A percentile compares a stretch with the other conserved stretches of the same genome.
These are phyloP conservation scores for Euphorbia lathyris DNA, from an alignment of 345 rosid genomes.

Conservation along the genomic window DNA sequence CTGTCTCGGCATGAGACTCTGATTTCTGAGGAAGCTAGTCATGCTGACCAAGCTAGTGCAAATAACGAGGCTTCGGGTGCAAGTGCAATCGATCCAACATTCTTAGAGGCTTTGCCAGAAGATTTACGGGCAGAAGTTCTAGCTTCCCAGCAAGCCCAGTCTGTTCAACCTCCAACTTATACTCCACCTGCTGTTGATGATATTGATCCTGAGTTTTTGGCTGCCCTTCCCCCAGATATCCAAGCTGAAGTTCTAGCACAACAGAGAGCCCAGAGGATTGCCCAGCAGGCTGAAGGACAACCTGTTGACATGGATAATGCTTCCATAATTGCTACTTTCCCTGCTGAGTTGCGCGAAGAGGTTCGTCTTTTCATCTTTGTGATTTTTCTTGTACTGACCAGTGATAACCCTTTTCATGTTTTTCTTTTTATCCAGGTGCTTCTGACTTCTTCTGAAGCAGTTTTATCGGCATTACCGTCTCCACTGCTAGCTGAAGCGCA, in stretches of 20 bases:
- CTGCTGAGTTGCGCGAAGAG: constrained; percentile 97
- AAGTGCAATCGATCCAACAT: constrained; percentile 91
- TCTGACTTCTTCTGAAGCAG: constrained; percentile 93
- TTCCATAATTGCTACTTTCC: constrained; percentile 94
- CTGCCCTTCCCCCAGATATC: constrained; percentile 98
- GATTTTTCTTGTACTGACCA: constrained; percentile 14
- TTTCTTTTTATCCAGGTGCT: constrained; percentile 61
- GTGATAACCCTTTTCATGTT: constrained; percentile 14
- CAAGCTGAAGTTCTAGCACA: constrained; percentile 99
- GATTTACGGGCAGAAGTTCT: constrained; percentile 90
- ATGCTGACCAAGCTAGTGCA: constrained; percentile 42
- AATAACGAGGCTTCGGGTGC: constrained; percentile 53
- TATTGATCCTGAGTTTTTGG: constrained; percentile 95
- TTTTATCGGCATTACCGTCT: constrained; percentile 84
- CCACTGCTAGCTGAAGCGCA: constrained; percentile 97
- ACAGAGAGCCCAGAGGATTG: constrained; percentile 88
- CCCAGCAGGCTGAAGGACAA: constrained; percentile 90
- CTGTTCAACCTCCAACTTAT: constrained; percentile 84
- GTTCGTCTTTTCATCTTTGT: constrained; percentile 38
- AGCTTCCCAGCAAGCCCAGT: constrained; percentile 95
- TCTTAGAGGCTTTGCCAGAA: constrained; percentile 94
- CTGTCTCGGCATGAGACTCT: constrained; percentile 39
- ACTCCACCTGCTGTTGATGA: constrained; percentile 86
- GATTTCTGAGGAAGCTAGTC: constrained; percentile 50
- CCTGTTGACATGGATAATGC: constrained; percentile 99